These are phyloP conservation scores for Tephrocybe sp. DNA, from an alignment of 768 basidiomycete genomes.

Conservation along the genomic window DNA sequence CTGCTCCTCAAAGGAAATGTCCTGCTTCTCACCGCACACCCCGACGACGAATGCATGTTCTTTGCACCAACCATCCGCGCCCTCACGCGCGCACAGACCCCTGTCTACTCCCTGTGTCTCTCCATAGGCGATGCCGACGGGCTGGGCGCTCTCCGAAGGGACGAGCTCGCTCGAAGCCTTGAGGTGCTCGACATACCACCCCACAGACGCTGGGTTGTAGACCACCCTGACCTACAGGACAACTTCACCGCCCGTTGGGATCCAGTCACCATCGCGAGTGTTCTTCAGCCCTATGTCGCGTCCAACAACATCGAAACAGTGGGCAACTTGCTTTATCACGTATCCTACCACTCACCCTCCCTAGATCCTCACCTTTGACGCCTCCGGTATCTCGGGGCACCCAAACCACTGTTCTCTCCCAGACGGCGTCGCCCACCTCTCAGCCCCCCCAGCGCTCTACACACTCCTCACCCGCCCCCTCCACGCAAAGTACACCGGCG, in stretches of 20 bases:
- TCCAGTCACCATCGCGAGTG: slow-evolving; percentile 51
- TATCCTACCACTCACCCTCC: slow-evolving; percentile 1
- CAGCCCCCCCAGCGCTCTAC: slow-evolving; percentile 45
- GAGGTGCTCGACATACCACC: slow-evolving; percentile 63
- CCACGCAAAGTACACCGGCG: slow-evolving; percentile 58
- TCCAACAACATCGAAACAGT: slow-evolving; percentile 65
- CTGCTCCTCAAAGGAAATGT: slow-evolving; percentile 27
- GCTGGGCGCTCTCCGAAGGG: slow-evolving; percentile 55
- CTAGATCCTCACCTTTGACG: slow-evolving; percentile 87
- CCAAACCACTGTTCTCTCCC: slow-evolving; percentile 83
- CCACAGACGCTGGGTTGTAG: slow-evolving; percentile 57
- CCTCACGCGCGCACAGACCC: slow-evolving; percentile 30
- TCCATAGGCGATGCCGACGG: slow-evolving; percentile 82
- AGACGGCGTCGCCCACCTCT: slow-evolving; percentile 49
- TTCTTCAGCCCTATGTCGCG: slow-evolving; percentile 58
- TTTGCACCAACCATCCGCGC: slow-evolving; percentile 82
- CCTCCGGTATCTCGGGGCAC: slow-evolving; percentile 74
- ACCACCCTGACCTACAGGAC: slow-evolving; percentile 74
- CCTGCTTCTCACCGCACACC: slow-evolving; percentile 86
- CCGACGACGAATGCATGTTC: slow-evolving; percentile 94
- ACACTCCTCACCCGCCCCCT: slow-evolving; percentile 60
- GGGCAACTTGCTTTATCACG: slow-evolving; percentile 22
- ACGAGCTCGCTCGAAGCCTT: slow-evolving; percentile 65
- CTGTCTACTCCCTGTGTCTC: slow-evolving; percentile 61
- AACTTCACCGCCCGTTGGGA: slow-evolving; percentile 72